phyloP scores from a whole-genome alignment of 495 filamentous ascomycete species.

The Collariella sp. region DNA sequence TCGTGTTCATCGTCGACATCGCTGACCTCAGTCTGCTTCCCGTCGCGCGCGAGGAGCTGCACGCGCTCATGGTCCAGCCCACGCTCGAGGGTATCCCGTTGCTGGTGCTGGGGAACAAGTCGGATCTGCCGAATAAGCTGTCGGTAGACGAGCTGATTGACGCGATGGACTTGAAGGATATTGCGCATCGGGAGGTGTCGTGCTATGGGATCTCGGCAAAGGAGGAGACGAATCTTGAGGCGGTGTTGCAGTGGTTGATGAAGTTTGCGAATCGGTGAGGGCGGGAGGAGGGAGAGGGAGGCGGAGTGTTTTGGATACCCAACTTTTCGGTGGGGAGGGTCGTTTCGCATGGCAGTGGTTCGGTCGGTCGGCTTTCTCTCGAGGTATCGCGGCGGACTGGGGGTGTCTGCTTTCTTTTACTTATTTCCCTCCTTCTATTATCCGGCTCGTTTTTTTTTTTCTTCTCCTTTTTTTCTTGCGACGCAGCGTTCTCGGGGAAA shows the following conservation, averaged over 20 bases:
- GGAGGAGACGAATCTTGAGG: constrained; percentile 96
- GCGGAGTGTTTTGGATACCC: constrained; percentile 14
- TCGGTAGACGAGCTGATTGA: constrained; percentile 95
- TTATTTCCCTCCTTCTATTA: constrained; percentile 5
- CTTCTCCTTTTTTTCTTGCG: not conserved
- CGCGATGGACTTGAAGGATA: constrained; percentile 76
- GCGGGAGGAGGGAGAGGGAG: not conserved
- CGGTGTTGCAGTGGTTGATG: constrained; percentile 93
- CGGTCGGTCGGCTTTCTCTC: not conserved
- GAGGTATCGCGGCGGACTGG: not conserved
- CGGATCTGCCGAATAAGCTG: constrained; percentile 77
- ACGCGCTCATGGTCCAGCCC: constrained; percentile 75
- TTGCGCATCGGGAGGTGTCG: constrained; percentile 89
- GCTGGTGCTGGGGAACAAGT: constrained; percentile 96
- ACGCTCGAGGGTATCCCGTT: constrained; percentile 84
- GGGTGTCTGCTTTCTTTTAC: not conserved
- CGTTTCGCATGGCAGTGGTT: constrained; percentile 3
- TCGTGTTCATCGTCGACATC: constrained; percentile 89
- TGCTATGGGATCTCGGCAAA: constrained; percentile 98
- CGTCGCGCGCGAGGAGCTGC: constrained; percentile 86
- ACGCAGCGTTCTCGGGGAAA: constrained; percentile 15
- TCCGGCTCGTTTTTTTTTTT: constrained; percentile 2
- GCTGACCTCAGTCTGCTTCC: constrained; percentile 72
- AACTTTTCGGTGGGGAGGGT: not conserved
- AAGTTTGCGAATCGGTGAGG: constrained; percentile 61